Base-by-base conservation (phyloP, 345 rosid genomes). In the Kandelia obovata region DNA sequence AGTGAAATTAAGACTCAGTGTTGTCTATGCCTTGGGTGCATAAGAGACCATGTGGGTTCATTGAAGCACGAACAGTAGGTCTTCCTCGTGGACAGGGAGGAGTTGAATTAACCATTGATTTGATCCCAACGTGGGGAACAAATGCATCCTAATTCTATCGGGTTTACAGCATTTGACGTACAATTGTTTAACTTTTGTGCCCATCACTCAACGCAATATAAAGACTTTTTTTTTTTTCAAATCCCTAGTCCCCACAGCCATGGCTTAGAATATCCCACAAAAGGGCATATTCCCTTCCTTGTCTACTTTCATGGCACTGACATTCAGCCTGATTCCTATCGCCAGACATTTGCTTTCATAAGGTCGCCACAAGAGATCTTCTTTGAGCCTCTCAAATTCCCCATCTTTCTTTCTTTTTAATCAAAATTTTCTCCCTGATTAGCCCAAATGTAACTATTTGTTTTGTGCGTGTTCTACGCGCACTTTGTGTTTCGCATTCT, bases 281-380 rank as follows among this genome's bases (percentile, higher is more conserved):
- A 30, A 27, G 32, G 20, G 6, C 26, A 32, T 21, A 21, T 6
- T 5, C 11, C 56, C 5, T 23, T 56, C 26, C 26, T 16, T n/a
- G 32, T 9, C 21, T 20, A 11, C 27, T 52, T 70, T 72, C 47
- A 17, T 27, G 26, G 73, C 83, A 68, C 80, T 61, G 10, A 70
- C 19, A 46, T 72, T 75, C 47, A 77, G 62, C 76, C 39, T 51
- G 82, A 72, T 80, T 75, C 75, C 34, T 21, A 27, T 57, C 25
- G 62, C 47, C 58, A 16, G 11, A 2, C 16, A 15, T 0, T 5
- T 46, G 28, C 27, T 3, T 61, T 1, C 7, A 13, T 6, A 31
- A 65, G 32, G 80, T 70, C 73, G 78, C 73, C 20, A 62, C 83
- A 30, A 0, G n/a, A 16, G 15, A 79, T 72, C 78, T 37, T 69